Evolutionary conservation across 2,329 filamentous ascomycete species (phyloP), one percentile per base, ranked within the genome.

Genomic region (Talaromyces albobiverticillius): DNA sequence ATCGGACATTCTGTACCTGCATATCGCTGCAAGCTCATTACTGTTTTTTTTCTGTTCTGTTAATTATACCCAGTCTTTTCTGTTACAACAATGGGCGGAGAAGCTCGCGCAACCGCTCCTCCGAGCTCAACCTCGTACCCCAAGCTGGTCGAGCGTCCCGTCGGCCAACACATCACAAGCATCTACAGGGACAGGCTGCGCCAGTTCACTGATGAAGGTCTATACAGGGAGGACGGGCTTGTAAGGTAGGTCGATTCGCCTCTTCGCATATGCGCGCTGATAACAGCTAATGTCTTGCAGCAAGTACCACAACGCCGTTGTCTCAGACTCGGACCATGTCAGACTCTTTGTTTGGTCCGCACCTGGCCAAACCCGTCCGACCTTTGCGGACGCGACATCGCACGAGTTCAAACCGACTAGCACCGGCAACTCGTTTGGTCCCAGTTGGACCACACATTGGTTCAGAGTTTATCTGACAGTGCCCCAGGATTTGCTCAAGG

Each of bases 391-490:
- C 53, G 93, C 92, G 11, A 84, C 79, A 11, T 80, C 78, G n/a
- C 85, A 95, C 61, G 76, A 86, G 6, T 99, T 93, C 76, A 82
- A 81, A 49, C 81, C 86, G 46, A 88, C 92, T 8, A 77, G 82
- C 16, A 84, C 91, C 52, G 92, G 93, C 56, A 81, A 87, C 55
- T 84, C 79, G 6, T 97, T 97, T 63, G 94, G 94, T 0, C 94
- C 94, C 2, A 94, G 91, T 32, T 99, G 94, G 94, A 88, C 91
- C 1, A 99, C 94, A 8, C 94, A 97, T 71, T 99, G 94, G 94
- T 95, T 99, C 81, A 89, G 86, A 63, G 83, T 96, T 53, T 77
- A 86, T 54, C 76, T 99, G 58, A 89, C 83, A 4, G 81, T 97
- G 13, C 93, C 94, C 7, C 68, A 83, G 53, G 76, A 89, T 11